Evolutionary conservation across 768 basidiomycete genomes (phyloP), one percentile per base, ranked within the genome.

Genomic region (Terana coerulea): DNA sequence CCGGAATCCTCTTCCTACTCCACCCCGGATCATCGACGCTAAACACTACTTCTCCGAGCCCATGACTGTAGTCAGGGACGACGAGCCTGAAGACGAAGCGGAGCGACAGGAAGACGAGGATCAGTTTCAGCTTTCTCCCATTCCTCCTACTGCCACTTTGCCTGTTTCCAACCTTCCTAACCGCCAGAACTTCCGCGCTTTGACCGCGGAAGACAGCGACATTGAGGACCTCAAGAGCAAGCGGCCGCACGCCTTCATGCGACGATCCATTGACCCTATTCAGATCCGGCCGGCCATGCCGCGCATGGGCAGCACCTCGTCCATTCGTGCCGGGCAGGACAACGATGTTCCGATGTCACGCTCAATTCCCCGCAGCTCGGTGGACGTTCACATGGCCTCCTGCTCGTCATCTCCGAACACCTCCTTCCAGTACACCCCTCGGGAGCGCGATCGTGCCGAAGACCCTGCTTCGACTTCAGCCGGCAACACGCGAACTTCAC

Each of bases 381-480:
- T 57, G n/a, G 64, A 65, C 56, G 56, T 65, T 2, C 60, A 60
- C 34, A 65, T 65, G 64, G 60, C 55, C 1, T 59, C 61, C 48
- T 60, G 58, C 44, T 65, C 64, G 17, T 60, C 61, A 7, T 63
- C 64, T 15, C 61, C 64, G 3, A 53, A 46, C 33, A 47, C 41
- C 9, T 17, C 45, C 8, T 34, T 53, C 42, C 59, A 61, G 40
- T 44, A 34, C 49, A 44, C 55, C 11, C 39, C 31, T 26, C 50
- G 51, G 8, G 60, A 61, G 17, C 61, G 61, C 24, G 54, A 53
- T 21, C 52, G 52, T 28, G 10, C 30, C 11, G 52, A 55, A 15
- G 54, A 55, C 15, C 35, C 37, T 19, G 49, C 36, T 34, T 29
- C 11, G 25, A 39, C n/a, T 6, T 40, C 48, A 14, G 15, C 21